Base-by-base conservation (phyloP, 352 stramenopile species). In the Bremia lactucae region DNA sequence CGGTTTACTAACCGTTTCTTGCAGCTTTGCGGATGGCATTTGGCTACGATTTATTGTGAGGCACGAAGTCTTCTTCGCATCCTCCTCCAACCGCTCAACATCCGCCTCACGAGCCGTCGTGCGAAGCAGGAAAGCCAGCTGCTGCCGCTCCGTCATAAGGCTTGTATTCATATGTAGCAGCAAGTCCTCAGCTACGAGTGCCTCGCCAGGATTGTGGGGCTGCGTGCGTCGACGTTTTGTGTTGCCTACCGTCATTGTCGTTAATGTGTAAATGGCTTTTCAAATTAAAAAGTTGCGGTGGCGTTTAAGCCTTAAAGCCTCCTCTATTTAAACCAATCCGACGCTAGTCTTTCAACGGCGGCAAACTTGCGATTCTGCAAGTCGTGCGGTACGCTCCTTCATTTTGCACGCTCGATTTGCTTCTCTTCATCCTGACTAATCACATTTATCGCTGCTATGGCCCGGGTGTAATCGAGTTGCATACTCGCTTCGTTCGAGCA, bases 101-200 rank as follows among this genome's bases (percentile, higher is more conserved):
- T 49, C 58, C 9, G 62, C 68, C n/a, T 74, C 68, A 11, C 76
- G 71, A 23, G 76, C 72, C 1, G 76, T 86, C 33, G 63, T 72
- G 3, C 72, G 70, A 46, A 88, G 53, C 15, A 88, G 58, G 47
- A 88, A 88, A 36, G 76, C 68, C 38, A 88, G 48, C 48, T 86
- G 76, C 50, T 88, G 76, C 7, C 76, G 71, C 58, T 88, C 76
- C 33, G 76, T 88, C 76, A 88, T 88, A 16, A 83, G 57, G 35
- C 65, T 80, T 33, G 69, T 66, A 40, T 88, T 60, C 56, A 81
- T 58, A 29, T 49, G 36, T 22, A 57, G 29, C 2, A 55, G 13
- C 41, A 48, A 33, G 18, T 60, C 40, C 15, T 64, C 50, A 14
- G 55, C 42, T 9, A 54, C 40, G n/a, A 53, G 10, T 23, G n/a